Conservation (phyloP, 495 filamentous ascomycete genomes). For the Tuber aestivum region DNA sequence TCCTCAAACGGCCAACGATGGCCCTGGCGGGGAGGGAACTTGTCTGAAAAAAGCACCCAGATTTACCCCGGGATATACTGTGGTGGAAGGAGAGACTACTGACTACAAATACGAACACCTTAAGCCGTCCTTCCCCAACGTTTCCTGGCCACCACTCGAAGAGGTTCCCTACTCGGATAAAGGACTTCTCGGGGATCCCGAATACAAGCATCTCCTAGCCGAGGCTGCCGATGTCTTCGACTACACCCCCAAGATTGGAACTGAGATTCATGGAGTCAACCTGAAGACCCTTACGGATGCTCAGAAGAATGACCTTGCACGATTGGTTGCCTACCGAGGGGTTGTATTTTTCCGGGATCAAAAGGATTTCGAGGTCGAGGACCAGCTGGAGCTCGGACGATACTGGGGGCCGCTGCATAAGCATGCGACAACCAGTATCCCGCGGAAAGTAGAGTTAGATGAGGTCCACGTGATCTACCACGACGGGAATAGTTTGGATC, state of each 20-base stretch:
- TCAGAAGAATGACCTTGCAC: conserved; percentile 69
- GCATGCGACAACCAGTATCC: conserved; percentile 49
- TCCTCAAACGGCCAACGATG: conserved; percentile 7
- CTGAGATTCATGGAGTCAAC: conserved; percentile 64
- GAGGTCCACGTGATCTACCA: conserved; percentile 66
- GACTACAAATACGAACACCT: conserved; percentile 56
- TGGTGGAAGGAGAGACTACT: conserved; percentile 45
- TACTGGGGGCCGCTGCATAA: conserved; percentile 66
- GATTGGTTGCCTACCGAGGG: conserved; percentile 63
- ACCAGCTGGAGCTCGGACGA: conserved; percentile 58
- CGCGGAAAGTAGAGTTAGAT: conserved; percentile 48
- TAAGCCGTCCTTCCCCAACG: conserved; percentile 53
- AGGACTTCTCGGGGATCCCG: conserved; percentile 52
- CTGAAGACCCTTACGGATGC: conserved; percentile 60
- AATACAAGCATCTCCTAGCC: conserved; percentile 51
- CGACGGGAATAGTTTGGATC: conserved; percentile 58
- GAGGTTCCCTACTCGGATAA: conserved; percentile 53
- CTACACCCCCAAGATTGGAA: conserved; percentile 47
- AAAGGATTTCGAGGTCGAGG: conserved; percentile 56
- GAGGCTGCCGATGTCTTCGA: conserved; percentile 42
- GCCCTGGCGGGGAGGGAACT: neutral
- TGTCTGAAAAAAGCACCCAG: conserved; percentile 7
- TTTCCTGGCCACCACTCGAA: conserved; percentile 52
- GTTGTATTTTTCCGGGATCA: conserved; percentile 70
- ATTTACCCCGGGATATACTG: conserved; percentile 49